These are phyloP conservation scores for Puccinia hordei DNA, from an alignment of 1,284 basidiomycete genomes.

Conservation along the genomic window DNA sequence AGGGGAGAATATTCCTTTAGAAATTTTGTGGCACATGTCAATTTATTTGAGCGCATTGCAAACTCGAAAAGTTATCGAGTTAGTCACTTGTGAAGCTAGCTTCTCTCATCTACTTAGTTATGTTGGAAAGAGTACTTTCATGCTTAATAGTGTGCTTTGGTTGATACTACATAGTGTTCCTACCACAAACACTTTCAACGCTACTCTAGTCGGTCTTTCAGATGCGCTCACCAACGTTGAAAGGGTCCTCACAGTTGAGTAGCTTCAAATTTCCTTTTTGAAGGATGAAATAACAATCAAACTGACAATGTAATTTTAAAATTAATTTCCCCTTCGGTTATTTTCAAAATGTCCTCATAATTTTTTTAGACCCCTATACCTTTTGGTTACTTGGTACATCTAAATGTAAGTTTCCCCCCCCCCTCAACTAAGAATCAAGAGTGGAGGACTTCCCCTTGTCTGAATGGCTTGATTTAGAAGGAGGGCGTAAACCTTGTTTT, in stretches of 20 bases:
- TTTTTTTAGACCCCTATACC: slow-evolving; percentile 35
- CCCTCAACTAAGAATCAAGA: too few relatives aligned
- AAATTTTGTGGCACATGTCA: slow-evolving; percentile 38
- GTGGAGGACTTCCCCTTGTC: too few relatives aligned
- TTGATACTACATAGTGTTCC: slow-evolving; percentile 32
- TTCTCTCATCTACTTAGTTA: not conserved
- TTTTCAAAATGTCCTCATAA: too few relatives aligned
- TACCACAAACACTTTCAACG: slow-evolving; percentile 32
- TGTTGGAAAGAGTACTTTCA: not conserved
- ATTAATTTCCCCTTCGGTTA: not conserved
- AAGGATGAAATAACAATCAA: not conserved
- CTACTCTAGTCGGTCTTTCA: slow-evolving; percentile 17
- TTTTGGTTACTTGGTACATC: slow-evolving; percentile 45
- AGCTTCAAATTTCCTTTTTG: too few relatives aligned
- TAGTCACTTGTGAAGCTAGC: not conserved
- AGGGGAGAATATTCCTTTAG: slow-evolving; percentile 43
- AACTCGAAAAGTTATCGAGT: slow-evolving; percentile 43
- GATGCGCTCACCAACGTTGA: slow-evolving; percentile 38
- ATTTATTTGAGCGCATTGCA: slow-evolving; percentile 25
- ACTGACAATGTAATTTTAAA: not conserved
- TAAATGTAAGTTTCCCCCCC: slow-evolving; percentile 33
- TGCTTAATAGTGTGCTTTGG: not conserved
- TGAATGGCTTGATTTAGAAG: too few relatives aligned
- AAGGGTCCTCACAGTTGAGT: slow-evolving; percentile 46
- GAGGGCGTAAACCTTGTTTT: too few relatives aligned